Evolutionary conservation across 1,139 yeast genomes (phyloP).

Genomic region (Yamadazyma jaroonii): DNA sequence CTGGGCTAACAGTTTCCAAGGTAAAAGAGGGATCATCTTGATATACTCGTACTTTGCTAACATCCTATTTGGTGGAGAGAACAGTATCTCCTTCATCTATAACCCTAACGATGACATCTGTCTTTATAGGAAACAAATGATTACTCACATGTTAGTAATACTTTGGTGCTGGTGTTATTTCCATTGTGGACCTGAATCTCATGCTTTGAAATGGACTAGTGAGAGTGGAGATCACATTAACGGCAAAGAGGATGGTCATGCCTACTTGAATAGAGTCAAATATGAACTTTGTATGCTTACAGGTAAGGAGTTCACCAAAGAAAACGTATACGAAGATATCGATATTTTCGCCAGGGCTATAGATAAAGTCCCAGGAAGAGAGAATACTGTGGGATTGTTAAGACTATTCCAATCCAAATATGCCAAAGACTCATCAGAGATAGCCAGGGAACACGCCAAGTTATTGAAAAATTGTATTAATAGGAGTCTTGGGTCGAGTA

Average conservation of each 20-base stretch:
- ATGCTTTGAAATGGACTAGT: conserved; percentile 12
- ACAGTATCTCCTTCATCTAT: conserved; percentile 28
- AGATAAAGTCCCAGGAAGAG: conserved; percentile 17
- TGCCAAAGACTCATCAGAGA: conserved; percentile 12
- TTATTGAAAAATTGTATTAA: conserved; percentile 13
- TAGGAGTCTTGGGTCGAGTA: conserved; percentile 13
- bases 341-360: conserved; percentile 17
- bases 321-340: conserved; percentile 17
- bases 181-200: conserved; percentile 37
- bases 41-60: conserved; percentile 54
- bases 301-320: conserved; percentile 17
- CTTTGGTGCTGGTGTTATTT: conserved; percentile 47
- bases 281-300: conserved; percentile 23
- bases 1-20: conserved; percentile 34
- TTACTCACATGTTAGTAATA: conserved; percentile 36
- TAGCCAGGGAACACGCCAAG: conserved; percentile 16
- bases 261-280: conserved; percentile 35
- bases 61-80: conserved; percentile 42
- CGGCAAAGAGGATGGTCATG: conserved; percentile 35
- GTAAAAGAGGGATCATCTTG: conserved; percentile 30
- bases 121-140: conserved; percentile 40
- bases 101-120: conserved; percentile 51
- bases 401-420: conserved; percentile 11
- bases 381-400: conserved; percentile 44
- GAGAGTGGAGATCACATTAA: conserved; percentile 10